Percentiles rank a stretch among this genome's conserved stretches.
Evolutionary conservation across 768 basidiomycete species (phyloP).

Genomic region (Porphyrellus cyaneotinctus): DNA sequence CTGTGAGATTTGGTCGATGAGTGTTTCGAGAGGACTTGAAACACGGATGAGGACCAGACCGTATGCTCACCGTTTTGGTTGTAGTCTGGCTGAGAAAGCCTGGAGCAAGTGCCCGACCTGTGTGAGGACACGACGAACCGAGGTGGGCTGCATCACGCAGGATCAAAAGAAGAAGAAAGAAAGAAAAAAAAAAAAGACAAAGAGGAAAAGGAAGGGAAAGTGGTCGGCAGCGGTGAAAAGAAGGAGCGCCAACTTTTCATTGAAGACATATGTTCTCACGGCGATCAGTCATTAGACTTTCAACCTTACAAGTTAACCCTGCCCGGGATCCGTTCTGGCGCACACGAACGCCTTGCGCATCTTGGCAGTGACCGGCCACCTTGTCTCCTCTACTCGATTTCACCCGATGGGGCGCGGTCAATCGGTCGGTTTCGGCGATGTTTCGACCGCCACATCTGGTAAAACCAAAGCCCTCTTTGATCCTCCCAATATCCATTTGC

Average conservation of each 20-base stretch:
- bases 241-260: no score
- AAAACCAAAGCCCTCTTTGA: not conserved
- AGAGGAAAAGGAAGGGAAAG: not conserved
- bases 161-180: not conserved
- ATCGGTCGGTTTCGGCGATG: not conserved
- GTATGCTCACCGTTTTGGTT: slow-evolving; percentile 18
- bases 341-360: no score
- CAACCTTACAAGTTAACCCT: no score
- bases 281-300: no score
- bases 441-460: not conserved
- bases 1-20: slow-evolving; percentile 12
- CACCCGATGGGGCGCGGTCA: no score
- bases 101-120: slow-evolving; percentile 17
- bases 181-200: not conserved
- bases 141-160: slow-evolving; percentile 14
- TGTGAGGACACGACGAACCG: slow-evolving; percentile 12
- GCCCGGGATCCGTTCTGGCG: no score
- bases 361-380: no score
- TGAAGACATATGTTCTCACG: no score
- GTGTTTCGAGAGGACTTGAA: not conserved
- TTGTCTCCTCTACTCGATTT: no score
- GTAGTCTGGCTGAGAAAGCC: slow-evolving; percentile 17
- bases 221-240: no score
- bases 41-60: no score
- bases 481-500: not conserved